Evolutionary conservation across 495 filamentous ascomycete species (phyloP).

Genomic region (Neurospora africana): DNA sequence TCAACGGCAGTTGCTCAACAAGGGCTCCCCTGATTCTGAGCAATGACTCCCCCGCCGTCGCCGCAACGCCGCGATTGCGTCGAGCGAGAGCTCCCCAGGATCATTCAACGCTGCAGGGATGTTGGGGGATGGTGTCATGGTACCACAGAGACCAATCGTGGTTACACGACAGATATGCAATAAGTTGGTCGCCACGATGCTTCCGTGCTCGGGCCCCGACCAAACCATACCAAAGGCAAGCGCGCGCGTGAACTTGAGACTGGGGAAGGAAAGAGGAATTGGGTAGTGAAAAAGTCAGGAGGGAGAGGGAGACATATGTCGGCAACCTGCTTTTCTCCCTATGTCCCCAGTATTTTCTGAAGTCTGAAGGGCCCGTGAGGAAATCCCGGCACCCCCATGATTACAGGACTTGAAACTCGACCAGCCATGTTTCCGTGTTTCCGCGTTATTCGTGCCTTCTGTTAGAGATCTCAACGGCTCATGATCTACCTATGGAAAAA

Average conservation of each 20-base stretch:
- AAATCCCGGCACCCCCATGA: not conserved
- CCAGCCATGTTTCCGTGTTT: not conserved
- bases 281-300: not conserved
- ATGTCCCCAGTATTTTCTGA: not conserved
- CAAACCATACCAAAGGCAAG: not conserved
- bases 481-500: not conserved
- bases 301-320: not conserved
- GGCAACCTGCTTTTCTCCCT: not conserved
- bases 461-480: not conserved
- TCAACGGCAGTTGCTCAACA: not conserved
- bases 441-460: not conserved
- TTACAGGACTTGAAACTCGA: not conserved
- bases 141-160: not conserved
- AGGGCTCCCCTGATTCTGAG: not conserved
- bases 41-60: not conserved
- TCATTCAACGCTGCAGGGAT: not conserved
- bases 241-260: too few relatives aligned
- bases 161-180: not conserved
- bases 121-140: not conserved
- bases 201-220: not conserved
- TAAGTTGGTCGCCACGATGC: not conserved
- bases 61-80: not conserved
- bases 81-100: not conserved
- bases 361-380: not conserved
- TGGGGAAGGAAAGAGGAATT: not conserved